Evolutionary conservation across 331 rosid genomes (phyloP).

Genomic region (Quercus lobata): DNA sequence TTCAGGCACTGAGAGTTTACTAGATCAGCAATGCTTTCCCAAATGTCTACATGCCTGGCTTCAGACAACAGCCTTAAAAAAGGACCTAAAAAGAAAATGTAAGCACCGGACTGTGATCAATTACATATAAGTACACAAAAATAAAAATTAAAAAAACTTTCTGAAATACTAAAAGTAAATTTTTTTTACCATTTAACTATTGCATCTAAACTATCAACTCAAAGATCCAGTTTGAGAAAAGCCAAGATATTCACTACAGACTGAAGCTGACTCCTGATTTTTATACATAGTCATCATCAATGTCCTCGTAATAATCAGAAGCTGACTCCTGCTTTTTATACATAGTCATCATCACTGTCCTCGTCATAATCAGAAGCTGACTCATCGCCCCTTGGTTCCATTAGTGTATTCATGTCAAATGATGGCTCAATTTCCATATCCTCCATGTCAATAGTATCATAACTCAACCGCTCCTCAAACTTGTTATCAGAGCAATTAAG

Average conservation of each 20-base stretch:
- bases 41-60: too few relatives aligned
- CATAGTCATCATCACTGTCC: constrained; percentile 47
- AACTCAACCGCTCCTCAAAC: constrained; percentile 79
- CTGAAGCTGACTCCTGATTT: constrained; percentile 11
- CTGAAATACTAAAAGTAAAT: not conserved
- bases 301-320: constrained; percentile 63
- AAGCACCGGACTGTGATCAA: too few relatives aligned
- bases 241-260: constrained; percentile 14
- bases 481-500: constrained; percentile 91
- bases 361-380: constrained; percentile 70
- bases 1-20: too few relatives aligned
- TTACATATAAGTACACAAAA: too few relatives aligned
- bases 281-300: constrained; percentile 44
- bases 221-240: constrained; percentile 12
- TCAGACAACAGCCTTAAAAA: too few relatives aligned
- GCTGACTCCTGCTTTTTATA: constrained; percentile 40
- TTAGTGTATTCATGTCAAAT: constrained; percentile 70
- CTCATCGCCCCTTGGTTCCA: constrained; percentile 61
- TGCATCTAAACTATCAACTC: constrained; percentile 11
- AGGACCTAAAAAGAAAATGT: too few relatives aligned
- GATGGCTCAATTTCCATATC: constrained; percentile 73
- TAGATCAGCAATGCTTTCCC: too few relatives aligned
- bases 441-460: constrained; percentile 90
- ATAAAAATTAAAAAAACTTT: too few relatives aligned
- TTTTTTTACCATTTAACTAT: constrained; percentile 19